A percentile compares a stretch with the other conserved stretches of the same genome.
phyloP scores from a whole-genome alignment of 2,329 filamentous ascomycete species.

The Diaporthe ilicicola region DNA sequence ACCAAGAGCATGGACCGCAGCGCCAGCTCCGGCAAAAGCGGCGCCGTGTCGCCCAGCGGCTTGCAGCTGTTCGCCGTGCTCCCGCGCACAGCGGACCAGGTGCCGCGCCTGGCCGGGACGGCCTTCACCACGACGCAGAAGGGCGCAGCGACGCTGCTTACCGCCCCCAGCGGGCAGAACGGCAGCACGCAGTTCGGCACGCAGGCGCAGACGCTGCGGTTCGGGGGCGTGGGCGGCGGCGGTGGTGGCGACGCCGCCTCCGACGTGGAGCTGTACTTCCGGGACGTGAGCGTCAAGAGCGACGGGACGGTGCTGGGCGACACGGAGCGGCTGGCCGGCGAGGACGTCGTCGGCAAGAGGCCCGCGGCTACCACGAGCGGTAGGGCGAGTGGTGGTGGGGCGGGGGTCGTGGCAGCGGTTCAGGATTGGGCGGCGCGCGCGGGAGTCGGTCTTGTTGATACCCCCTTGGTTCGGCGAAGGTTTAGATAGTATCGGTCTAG shows the following conservation, averaged over 20 bases:
- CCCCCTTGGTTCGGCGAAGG: background rate
- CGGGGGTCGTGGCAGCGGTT: background rate
- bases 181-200: constrained; percentile 60
- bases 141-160: constrained; percentile 63
- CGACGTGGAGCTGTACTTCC: constrained; percentile 60
- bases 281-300: constrained; percentile 53
- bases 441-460: background rate
- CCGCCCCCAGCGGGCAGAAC: constrained; percentile 47
- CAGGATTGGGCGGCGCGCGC: background rate
- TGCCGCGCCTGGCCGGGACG: constrained; percentile 43
- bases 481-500: background rate
- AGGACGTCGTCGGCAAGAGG: constrained; percentile 3
- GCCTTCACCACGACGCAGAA: constrained; percentile 61
- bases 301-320: constrained; percentile 19
- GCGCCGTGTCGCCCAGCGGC: constrained; percentile 62
- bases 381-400: background rate
- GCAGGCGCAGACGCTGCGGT: constrained; percentile 63
- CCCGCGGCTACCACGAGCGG: constrained; percentile 12
- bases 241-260: constrained; percentile 35
- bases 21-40: constrained; percentile 47
- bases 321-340: constrained; percentile 17
- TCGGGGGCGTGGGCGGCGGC: constrained; percentile 46
- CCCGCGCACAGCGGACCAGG: constrained; percentile 36
- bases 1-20: constrained; percentile 51
- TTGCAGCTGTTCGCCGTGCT: constrained; percentile 62